Evolutionary conservation across 306 rosid genomes (phyloP).

Genomic region (Acacia crassicarpa): DNA sequence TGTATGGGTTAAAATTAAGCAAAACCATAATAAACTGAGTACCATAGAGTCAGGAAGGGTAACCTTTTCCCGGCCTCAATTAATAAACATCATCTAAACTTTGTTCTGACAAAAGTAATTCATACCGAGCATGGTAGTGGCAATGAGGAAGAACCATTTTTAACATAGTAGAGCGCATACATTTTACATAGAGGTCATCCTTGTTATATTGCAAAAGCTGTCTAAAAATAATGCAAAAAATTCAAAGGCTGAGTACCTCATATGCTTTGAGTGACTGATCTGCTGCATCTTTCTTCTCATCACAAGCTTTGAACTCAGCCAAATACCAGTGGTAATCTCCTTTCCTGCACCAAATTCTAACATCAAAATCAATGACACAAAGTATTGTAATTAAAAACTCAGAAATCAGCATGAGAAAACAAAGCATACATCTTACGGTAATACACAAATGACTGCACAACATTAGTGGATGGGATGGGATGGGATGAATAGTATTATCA

Average conservation of each 20-base stretch:
- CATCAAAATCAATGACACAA: not conserved
- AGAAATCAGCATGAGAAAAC: not conserved
- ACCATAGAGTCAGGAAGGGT: not conserved
- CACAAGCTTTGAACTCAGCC: slow-evolving; percentile 39
- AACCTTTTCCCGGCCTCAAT: not conserved
- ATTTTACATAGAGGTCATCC: not conserved
- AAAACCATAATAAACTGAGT: not conserved
- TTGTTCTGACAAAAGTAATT: not conserved
- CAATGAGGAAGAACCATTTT: not conserved
- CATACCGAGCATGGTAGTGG: not conserved
- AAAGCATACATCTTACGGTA: slow-evolving; percentile 47
- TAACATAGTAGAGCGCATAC: not conserved
- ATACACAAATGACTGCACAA: slow-evolving; percentile 37
- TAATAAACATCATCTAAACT: not conserved
- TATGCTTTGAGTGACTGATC: slow-evolving; percentile 46
- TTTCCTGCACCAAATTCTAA: slow-evolving; percentile 43
- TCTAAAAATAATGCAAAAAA: not conserved
- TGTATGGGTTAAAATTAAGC: not conserved
- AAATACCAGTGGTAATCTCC: slow-evolving; percentile 43
- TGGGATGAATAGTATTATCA: slow-evolving; percentile 47
- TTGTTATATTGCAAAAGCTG: not conserved
- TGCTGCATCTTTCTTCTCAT: slow-evolving; percentile 44
- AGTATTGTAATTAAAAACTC: not conserved
- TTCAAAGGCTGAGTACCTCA: slow-evolving; percentile 30
- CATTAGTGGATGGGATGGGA: slow-evolving; percentile 46